Evolutionary conservation across 306 rosid genomes (phyloP).

Genomic region (Vicia faba): DNA sequence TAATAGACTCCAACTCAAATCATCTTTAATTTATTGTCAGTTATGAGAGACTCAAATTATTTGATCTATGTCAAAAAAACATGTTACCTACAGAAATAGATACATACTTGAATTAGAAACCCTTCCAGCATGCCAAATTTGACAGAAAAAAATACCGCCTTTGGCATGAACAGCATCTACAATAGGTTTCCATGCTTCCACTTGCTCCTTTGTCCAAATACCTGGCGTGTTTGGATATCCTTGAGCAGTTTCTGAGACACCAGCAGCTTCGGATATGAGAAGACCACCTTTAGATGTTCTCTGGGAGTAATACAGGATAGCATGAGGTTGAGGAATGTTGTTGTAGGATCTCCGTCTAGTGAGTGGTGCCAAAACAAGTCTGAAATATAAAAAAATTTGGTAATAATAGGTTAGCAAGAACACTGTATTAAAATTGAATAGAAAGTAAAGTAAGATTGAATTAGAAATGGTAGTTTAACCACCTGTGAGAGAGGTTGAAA

Average conservation of each 20-base stretch:
- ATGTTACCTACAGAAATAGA: neutral
- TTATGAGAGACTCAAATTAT: no score
- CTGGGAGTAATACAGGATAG: slow-evolving; percentile 48
- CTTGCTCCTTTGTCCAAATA: slow-evolving; percentile 58
- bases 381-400: neutral
- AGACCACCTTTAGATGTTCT: slow-evolving; percentile 46
- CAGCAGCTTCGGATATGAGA: slow-evolving; percentile 40
- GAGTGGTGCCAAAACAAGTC: slow-evolving; percentile 66
- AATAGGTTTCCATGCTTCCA: slow-evolving; percentile 56
- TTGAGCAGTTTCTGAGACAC: slow-evolving; percentile 40
- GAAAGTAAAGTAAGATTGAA: no score
- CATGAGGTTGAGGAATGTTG: slow-evolving; percentile 70
- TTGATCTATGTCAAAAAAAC: no score
- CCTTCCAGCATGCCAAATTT: slow-evolving; percentile 59
- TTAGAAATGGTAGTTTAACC: no score
- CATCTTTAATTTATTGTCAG: no score
- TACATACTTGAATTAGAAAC: slow-evolving; percentile 39
- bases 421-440: neutral
- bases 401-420: neutral
- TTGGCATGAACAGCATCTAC: slow-evolving; percentile 61
- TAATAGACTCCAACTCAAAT: no score
- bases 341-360: slow-evolving; percentile 37
- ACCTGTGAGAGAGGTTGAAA: slow-evolving; percentile 24
- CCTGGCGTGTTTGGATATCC: slow-evolving; percentile 42
- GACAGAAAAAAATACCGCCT: slow-evolving; percentile 55